Evolutionary conservation across 2,329 filamentous ascomycete species (phyloP).

Genomic region (Ceratocystis colombiana): DNA sequence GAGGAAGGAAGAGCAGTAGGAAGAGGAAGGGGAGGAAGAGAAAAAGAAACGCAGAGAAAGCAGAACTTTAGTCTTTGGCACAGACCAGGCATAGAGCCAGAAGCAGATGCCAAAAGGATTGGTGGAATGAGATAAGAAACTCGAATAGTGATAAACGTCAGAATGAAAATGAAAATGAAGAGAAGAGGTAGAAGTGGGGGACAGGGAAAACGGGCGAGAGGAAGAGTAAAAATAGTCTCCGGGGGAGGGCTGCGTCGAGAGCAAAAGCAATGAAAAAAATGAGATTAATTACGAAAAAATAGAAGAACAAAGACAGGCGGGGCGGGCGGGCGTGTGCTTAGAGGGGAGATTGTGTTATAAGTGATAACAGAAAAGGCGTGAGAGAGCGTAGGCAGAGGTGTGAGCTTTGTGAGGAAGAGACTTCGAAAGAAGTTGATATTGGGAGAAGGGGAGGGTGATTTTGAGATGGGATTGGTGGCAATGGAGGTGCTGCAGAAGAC

Average conservation of each 20-base stretch:
- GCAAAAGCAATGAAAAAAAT: background rate
- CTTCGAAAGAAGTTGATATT: background rate
- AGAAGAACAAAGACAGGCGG: background rate
- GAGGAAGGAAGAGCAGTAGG: no score
- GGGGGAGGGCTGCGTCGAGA: background rate
- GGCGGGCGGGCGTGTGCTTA: background rate
- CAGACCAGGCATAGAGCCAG: no score
- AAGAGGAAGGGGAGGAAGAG: no score
- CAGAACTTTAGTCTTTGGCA: no score
- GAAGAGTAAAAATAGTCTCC: constrained; percentile 19
- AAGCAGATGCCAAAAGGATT: no score
- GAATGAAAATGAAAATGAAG: constrained; percentile 18
- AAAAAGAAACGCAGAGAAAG: background rate
- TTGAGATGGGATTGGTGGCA: background rate
- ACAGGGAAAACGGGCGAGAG: constrained; percentile 12
- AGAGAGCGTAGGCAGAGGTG: background rate
- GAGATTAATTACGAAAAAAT: background rate
- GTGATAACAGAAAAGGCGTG: background rate
- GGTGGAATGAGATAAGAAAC: constrained; percentile 1
- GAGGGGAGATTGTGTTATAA: background rate
- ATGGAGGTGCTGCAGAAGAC: no score
- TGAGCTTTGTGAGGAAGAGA: background rate
- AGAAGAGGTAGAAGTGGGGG: constrained; percentile 15
- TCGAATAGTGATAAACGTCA: constrained; percentile 7
- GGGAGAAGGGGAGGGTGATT: background rate